Evolutionary conservation across 352 stramenopile species (phyloP), one percentile per base, ranked within the genome.

Genomic region (Phytophthora citricola): DNA sequence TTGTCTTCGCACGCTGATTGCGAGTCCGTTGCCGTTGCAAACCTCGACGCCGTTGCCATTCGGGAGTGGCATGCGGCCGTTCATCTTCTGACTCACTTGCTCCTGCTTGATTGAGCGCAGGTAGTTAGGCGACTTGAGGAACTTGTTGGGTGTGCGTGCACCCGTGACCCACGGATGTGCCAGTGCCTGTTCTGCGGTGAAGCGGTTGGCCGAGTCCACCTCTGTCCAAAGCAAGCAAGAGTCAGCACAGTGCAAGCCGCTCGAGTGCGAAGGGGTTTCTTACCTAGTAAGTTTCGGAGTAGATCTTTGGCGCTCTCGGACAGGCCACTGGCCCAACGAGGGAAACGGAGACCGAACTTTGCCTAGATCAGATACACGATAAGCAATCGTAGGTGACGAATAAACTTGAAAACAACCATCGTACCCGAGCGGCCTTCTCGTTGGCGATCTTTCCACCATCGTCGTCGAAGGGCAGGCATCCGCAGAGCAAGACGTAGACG

Each of bases 401-500:
- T n/a, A 26, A 8, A 44, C 39, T 51, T 67, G 5, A 14, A 48
- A 17, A 17, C 11, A n/a, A 17, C 32, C 3, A 5, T 63, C 52
- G 17, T 79, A 96, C 88, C 53, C 81, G 67, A 34, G 84, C 89
- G 0, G 75, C 85, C 9, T 86, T 93, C 20, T 93, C 81, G 58
- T 89, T 95, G 22, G 77, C 71, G 47, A 96, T 93, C 50, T 87
- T 88, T 52, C 81, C 77, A 15, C 92, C 96, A 71, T 99, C 97
- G 73, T 99, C 97, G 75, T 99, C 98, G 75, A 99, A 99, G 0
- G 97, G 97, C 7, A 99, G 78, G 56, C 96, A 99, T 5, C 97
- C 97, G 58, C 97, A 99, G 6, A 99, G 78, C 17, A 99, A 76
- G 6, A 99, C 91, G 77, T 98, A 99, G 26, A 99, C 94, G 63